Percentiles rank a stretch among this genome's conserved stretches.
phyloP scores from a whole-genome alignment of 2,329 filamentous ascomycete species.

The Pseudocercospora eumusae region DNA sequence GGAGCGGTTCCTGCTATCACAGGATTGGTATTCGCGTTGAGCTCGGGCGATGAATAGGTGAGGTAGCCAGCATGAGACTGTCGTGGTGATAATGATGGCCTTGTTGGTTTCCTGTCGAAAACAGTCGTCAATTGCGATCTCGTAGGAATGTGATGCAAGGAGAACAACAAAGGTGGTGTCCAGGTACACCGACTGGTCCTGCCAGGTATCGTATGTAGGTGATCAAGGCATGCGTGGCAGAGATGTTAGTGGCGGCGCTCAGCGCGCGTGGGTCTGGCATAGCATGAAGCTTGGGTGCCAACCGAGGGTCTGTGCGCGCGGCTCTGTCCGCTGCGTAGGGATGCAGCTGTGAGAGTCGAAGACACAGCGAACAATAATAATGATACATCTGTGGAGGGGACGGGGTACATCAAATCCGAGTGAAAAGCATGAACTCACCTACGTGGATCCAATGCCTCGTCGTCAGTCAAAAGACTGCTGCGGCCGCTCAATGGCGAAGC shows the following conservation, averaged over 20 bases:
- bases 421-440: slow-evolving; percentile 34
- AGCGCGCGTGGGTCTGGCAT: slow-evolving; percentile 3
- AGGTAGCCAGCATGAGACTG: slow-evolving; percentile 53
- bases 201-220: slow-evolving; percentile 11
- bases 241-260: not conserved
- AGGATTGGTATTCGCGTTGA: slow-evolving; percentile 35
- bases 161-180: slow-evolving; percentile 6
- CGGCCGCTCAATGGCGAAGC: slow-evolving; percentile 48
- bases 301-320: not conserved
- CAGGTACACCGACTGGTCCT: slow-evolving; percentile 14
- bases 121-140: slow-evolving; percentile 21
- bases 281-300: slow-evolving; percentile 7
- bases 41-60: slow-evolving; percentile 52
- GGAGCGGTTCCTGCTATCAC: slow-evolving; percentile 32
- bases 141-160: slow-evolving; percentile 10
- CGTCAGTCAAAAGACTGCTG: slow-evolving; percentile 54
- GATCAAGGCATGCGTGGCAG: slow-evolving; percentile 6
- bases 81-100: slow-evolving; percentile 45
- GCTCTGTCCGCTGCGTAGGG: slow-evolving; percentile 3
- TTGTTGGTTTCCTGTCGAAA: slow-evolving; percentile 29
- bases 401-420: too few relatives aligned
- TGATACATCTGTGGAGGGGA: too few relatives aligned
- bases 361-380: not conserved
- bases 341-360: slow-evolving; percentile 5
- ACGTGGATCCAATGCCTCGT: slow-evolving; percentile 50